Evolutionary conservation across 192 early-diverging fungal species (phyloP), one percentile per base, ranked within the genome.

Genomic region (Mortierella hygrophila): DNA sequence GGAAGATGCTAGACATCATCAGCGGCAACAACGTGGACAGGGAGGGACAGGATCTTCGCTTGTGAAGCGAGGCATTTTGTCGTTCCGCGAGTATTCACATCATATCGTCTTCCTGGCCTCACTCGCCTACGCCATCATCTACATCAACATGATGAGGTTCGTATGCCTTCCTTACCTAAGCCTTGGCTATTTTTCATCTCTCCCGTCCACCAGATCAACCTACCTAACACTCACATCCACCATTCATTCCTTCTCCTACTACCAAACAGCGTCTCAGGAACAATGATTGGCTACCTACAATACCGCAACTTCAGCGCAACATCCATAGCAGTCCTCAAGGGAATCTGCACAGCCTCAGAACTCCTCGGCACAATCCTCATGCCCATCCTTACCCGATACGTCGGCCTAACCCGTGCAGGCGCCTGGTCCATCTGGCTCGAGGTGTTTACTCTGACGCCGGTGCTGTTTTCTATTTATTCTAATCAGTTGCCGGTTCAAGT

Each of bases 341-440:
- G 82, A 9, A 72, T 85, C 44, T 84, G 82, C 44, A 84, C 88
- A 49, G 72, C 68, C 21, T 80, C 88, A 4, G 80, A 81, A 42
- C 74, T 85, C n/a, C 7, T 82, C 3, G 80, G 76, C 5, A 86
- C 83, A 1, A 69, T 82, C 42, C 5, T 82, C 18, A 80, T 77
- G 75, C 83, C 83, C 0, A n/a, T 74, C 11, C 21, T 82, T n/a
- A 85, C 74, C 0, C 79, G 82, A 16, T 77, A 79, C 38, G 20
- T 89, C 2, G 83, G 88, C 1, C 20, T 89, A 3, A 70, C 82
- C 35, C 83, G 83, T 21, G 32, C 44, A 37, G 83, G 88, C 11
- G 72, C 78, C 26, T 89, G 83, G 88, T 82, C 77, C 18, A 79
- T 89, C 70, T 89, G 88, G 83, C 74, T 79, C 0, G 78, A 89